phyloP scores from a whole-genome alignment of 768 basidiomycete species.

The Lepiota brunneoincarnata region DNA sequence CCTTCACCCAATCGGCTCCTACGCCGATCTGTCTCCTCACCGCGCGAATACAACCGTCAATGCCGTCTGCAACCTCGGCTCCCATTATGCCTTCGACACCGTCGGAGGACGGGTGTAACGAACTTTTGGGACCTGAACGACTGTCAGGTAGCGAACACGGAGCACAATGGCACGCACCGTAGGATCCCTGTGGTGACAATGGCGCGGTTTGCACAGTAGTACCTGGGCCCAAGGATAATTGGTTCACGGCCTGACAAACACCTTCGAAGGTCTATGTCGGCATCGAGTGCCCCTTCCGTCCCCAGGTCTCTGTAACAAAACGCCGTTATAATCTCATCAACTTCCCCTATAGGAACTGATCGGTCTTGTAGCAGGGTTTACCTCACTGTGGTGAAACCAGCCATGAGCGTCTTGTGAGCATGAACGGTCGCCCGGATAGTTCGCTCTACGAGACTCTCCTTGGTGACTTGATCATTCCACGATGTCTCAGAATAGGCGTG shows the following conservation, averaged over 20 bases:
- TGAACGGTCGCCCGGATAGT: conserved; percentile 61
- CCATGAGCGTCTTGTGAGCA: conserved; percentile 53
- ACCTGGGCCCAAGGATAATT: conserved; percentile 58
- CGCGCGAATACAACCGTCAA: conserved; percentile 50
- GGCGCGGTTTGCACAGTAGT: conserved; percentile 58
- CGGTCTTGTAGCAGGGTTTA: conserved; percentile 20
- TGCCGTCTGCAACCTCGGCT: conserved; percentile 57
- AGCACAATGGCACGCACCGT: conserved; percentile 36
- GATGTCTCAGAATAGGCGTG: conserved; percentile 58
- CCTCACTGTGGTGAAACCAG: conserved; percentile 65
- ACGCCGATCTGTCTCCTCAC: conserved; percentile 62
- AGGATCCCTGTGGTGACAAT: conserved; percentile 61
- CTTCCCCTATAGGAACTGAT: not conserved
- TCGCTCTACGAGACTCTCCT: conserved; percentile 55
- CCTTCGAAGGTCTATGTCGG: conserved; percentile 55
- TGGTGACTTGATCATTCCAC: conserved; percentile 62
- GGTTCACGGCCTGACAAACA: conserved; percentile 40
- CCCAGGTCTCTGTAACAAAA: conserved; percentile 53
- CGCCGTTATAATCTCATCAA: not conserved
- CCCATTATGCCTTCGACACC: conserved; percentile 57
- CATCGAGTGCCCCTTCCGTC: conserved; percentile 66
- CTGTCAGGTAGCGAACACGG: not conserved
- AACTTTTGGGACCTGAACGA: conserved; percentile 51
- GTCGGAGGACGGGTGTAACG: conserved; percentile 39
- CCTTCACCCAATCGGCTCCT: conserved; percentile 71